Base-by-base conservation (phyloP, 2,329 filamentous ascomycete genomes). In the Bertia moriformis region DNA sequence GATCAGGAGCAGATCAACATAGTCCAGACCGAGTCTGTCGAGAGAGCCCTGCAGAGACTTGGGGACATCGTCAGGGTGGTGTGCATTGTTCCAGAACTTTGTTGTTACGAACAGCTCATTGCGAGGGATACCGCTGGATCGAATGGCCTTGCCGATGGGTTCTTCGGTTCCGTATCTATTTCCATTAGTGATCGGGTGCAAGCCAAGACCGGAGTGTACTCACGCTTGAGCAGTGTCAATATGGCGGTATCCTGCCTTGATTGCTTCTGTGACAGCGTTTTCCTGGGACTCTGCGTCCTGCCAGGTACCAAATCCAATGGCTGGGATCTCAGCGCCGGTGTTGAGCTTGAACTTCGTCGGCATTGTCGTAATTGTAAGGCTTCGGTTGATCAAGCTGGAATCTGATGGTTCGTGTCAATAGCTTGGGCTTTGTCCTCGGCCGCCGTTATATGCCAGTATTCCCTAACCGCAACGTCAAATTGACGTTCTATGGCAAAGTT, bases 1-100 rank as follows among this genome's bases (percentile, higher is more conserved):
- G 13, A 71, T 52, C 30, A 73, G 56, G 53, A 62, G 71, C 29
- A 72, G 53, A 47, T 72, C 67, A 35, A 72, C 54, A 49, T 72
- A 71, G 40, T 63, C 62, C 15, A 66, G 49, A 24, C 58, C 52
- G 45, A 70, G 56, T 37, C 59, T 61, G 47, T 62, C 52, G 29
- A 69, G 55, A 14, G 62, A 66, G 44, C 59, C 54, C 38, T 65
- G 51, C 36, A 67, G 41, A 7, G 62, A 64, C 51, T 61, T 40
- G 47, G 45, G 43, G 15, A 35, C 59, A 41, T 56, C 43, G 13
- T 65, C 60, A 40, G 62, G 50, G 18, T 50, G 38, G 36, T 57
- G 55, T 42, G 53, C 48, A 18, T 55, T 56, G 27, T 56, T 54
- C 58, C 57, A 60, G 15, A 61, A 45, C 44, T 62, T 62, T 41